phyloP scores from a whole-genome alignment of 2,329 filamentous ascomycete genomes.

The Colletotrichum magnum region DNA sequence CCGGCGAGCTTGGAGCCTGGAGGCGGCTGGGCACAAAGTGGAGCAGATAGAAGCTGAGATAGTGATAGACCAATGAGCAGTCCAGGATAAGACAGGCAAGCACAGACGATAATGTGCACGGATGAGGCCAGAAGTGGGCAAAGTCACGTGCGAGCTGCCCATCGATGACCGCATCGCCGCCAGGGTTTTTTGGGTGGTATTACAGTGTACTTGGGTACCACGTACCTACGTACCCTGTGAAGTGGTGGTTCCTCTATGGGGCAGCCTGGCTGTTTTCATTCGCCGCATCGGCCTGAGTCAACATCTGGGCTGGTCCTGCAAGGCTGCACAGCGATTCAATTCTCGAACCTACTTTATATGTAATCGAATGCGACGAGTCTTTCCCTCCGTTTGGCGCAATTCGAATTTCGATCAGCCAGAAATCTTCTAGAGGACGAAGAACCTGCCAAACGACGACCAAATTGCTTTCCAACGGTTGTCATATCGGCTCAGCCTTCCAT shows the following conservation, averaged over 20 bases:
- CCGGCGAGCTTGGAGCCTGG: not conserved
- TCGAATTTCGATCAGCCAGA: no score
- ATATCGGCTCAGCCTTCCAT: not conserved
- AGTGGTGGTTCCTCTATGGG: slow-evolving; percentile 24
- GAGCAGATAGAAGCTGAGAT: not conserved
- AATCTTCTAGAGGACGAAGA: not conserved
- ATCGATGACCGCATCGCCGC: slow-evolving; percentile 18
- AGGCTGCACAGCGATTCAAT: slow-evolving; percentile 18
- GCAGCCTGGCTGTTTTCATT: slow-evolving; percentile 33
- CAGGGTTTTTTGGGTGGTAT: no score
- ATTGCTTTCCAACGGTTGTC: not conserved
- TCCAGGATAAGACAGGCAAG: slow-evolving; percentile 2
- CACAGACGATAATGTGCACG: not conserved
- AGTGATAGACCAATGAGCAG: slow-evolving; percentile 1
- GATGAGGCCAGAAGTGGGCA: not conserved
- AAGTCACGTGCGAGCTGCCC: slow-evolving; percentile 27
- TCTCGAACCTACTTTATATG: not conserved
- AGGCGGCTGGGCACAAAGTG: slow-evolving; percentile 6
- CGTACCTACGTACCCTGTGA: no score
- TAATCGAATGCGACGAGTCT: no score
- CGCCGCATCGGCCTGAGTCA: slow-evolving; percentile 40
- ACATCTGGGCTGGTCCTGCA: slow-evolving; percentile 4
- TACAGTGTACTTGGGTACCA: no score
- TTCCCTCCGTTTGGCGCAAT: no score
- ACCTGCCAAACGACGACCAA: not conserved